Conservation (phyloP, 371 early-diverging fungal genomes). For the Blakeslea trispora region DNA sequence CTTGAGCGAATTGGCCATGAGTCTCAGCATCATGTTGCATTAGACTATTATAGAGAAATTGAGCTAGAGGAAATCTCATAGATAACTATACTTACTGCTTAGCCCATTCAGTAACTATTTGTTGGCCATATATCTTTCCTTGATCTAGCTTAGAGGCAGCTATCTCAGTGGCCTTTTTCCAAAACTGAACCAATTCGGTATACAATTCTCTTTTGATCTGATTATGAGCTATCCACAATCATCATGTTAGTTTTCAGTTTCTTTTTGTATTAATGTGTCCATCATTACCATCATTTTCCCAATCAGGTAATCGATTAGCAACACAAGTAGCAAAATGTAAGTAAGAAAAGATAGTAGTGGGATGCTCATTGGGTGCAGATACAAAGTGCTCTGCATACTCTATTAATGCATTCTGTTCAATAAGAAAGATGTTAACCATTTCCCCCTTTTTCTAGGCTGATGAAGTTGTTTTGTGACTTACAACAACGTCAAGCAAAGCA, state of each 20-base stretch:
- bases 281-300: slow-evolving; percentile 54
- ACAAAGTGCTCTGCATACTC: slow-evolving; percentile 86
- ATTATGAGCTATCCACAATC: slow-evolving; percentile 66
- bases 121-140: slow-evolving; percentile 76
- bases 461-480: neutral
- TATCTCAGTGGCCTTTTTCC: slow-evolving; percentile 72
- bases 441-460: neutral
- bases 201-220: slow-evolving; percentile 62
- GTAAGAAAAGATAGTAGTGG: slow-evolving; percentile 69
- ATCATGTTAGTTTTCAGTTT: no score
- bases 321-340: slow-evolving; percentile 69
- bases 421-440: no score
- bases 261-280: neutral
- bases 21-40: slow-evolving; percentile 52
- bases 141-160: slow-evolving; percentile 69
- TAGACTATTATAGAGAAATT: slow-evolving; percentile 32
- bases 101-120: slow-evolving; percentile 79
- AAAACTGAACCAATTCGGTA: slow-evolving; percentile 65
- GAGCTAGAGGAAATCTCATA: neutral
- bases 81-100: slow-evolving; percentile 44
- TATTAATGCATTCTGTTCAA: slow-evolving; percentile 61
- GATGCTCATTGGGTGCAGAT: slow-evolving; percentile 65
- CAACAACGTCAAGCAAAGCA: slow-evolving; percentile 16
- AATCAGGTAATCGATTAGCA: slow-evolving; percentile 73
- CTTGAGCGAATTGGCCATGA: slow-evolving; percentile 45